Evolutionary conservation across 164 flowering plant genomes (phyloP), one percentile per base, ranked within the genome.

Genomic region (Macadamia tetraphylla): DNA sequence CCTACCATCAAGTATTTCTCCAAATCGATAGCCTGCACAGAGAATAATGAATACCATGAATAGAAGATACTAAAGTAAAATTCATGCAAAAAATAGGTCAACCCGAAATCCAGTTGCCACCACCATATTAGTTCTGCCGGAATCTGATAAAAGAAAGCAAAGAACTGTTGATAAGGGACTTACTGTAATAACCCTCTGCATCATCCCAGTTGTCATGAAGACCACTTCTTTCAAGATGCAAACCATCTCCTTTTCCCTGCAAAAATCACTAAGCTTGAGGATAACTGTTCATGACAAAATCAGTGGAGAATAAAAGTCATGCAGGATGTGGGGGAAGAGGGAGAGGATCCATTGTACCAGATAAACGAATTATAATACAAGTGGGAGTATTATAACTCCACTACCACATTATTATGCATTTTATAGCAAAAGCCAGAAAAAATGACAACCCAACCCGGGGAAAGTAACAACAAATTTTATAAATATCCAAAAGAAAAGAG

Each of bases 181-280:
- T 86, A 95, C 99, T 84, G 65, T 95, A 92, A 68, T 95, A 95
- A 4, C 99, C 99, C 62, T 92, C 99, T 6, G 97, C 87, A 83
- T 95, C 99, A 81, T 95, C 99, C 99, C 99, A 92, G 71, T 95
- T 95, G 75, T 95, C 99, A 75, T 92, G 85, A 75, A 92, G 88
- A 60, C 89, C 96, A 78, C 88, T 87, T 73, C 83, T 85, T 70
- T 89, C 92, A 73, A 91, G 68, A 29, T 66, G 85, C 32, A 91
- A 67, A 52, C 86, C 89, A 66, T 86, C 89, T 59, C 85, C 95
- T 82, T 85, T 95, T 9, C 81, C 93, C 99, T 91, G 79, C 35
- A 72, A 67, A 71, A 31, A 44, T 46, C 11, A 60, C 5, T 8
- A 8, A 49, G 12, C 23, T 15, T 64, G 17, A 71, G 58, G 3